Evolutionary conservation across 139 green algal genomes (phyloP).

Genomic region (Ettlia oleoabundans): DNA sequence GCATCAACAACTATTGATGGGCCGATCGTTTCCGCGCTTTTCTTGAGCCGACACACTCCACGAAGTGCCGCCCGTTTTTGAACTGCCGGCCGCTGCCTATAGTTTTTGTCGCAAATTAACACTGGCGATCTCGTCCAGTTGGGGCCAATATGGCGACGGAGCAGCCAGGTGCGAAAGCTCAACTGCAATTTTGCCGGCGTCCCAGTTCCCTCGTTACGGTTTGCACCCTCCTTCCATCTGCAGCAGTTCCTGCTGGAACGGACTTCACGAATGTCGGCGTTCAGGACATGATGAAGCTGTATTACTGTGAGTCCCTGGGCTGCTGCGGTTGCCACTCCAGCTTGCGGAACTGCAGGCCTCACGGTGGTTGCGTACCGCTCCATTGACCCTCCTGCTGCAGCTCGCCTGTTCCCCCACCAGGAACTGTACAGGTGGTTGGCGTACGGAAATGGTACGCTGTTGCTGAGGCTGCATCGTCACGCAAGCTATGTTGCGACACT

Average conservation of each 20-base stretch:
- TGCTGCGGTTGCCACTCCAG: not conserved
- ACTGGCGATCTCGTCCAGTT: too few species aligned
- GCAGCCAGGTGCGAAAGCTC: not conserved
- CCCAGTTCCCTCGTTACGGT: not conserved
- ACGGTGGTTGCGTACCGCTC: too few species aligned
- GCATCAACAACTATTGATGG: too few species aligned
- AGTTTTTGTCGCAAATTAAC: too few species aligned
- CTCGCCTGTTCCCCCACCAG: constrained; percentile 74
- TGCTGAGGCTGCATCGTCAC: not conserved
- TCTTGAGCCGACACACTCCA: too few species aligned
- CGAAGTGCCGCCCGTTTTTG: too few species aligned
- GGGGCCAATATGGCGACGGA: too few species aligned
- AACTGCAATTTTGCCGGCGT: not conserved
- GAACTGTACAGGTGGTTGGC: constrained; percentile 90
- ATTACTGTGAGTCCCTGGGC: constrained; percentile 53
- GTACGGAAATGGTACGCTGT: constrained; percentile 87
- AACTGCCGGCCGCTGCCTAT: too few species aligned
- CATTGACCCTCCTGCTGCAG: not conserved
- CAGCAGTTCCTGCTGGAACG: not conserved
- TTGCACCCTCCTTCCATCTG: too few species aligned
- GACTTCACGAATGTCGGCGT: constrained; percentile 48
- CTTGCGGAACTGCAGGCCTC: not conserved
- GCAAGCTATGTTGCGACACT: too few species aligned
- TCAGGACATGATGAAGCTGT: constrained; percentile 69
- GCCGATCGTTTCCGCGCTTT: too few species aligned